Evolutionary conservation across 768 basidiomycete genomes (phyloP).

Genomic region (Gloeopeniophorella convolvens): DNA sequence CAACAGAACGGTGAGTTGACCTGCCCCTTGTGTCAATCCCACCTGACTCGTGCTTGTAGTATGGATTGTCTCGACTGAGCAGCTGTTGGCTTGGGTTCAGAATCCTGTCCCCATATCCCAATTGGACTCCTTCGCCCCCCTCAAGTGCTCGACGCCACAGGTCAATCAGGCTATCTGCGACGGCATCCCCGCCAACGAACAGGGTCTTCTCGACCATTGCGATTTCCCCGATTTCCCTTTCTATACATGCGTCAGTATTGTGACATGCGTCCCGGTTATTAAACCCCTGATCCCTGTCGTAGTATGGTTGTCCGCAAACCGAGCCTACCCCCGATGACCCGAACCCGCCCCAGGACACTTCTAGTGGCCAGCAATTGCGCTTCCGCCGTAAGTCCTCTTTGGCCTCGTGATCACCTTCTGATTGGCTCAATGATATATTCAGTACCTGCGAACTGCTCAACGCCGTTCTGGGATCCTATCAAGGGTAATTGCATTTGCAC

Average conservation of each 20-base stretch:
- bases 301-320: conserved; percentile 69
- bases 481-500: conserved; percentile 57
- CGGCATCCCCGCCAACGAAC: conserved; percentile 64
- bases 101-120: conserved; percentile 61
- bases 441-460: conserved; percentile 70
- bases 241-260: conserved; percentile 59
- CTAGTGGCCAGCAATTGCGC: conserved; percentile 40
- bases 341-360: conserved; percentile 53
- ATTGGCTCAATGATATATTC: conserved; percentile 1
- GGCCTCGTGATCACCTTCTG: not conserved
- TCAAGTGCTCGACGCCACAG: conserved; percentile 60
- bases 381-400: conserved; percentile 43
- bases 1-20: conserved; percentile 49
- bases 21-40: not conserved
- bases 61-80: conserved; percentile 68
- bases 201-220: conserved; percentile 54
- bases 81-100: conserved; percentile 68
- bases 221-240: conserved; percentile 72
- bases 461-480: conserved; percentile 78
- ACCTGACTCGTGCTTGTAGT: conserved; percentile 32
- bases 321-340: conserved; percentile 54
- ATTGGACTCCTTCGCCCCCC: conserved; percentile 43
- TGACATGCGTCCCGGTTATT: not conserved
- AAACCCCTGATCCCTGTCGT: not conserved
- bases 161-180: conserved; percentile 64